phyloP scores from a whole-genome alignment of 306 rosid species.

The Vigna reflexopilosa region DNA sequence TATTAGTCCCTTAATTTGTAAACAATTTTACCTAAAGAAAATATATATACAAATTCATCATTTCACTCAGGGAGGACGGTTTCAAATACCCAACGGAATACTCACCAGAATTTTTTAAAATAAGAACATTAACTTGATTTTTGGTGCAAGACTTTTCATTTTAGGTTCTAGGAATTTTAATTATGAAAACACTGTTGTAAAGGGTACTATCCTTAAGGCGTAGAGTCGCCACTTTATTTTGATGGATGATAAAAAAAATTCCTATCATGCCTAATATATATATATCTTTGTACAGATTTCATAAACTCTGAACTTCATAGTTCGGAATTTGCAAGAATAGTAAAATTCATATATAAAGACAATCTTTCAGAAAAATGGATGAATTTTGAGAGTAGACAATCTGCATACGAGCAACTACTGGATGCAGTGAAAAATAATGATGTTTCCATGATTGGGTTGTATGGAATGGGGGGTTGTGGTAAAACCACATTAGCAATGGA shows the following conservation, averaged over 20 bases:
- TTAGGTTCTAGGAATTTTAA: too few relatives aligned
- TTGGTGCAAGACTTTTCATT: too few relatives aligned
- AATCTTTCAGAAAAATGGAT: not conserved
- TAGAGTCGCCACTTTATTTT: not conserved
- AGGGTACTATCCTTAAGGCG: not conserved
- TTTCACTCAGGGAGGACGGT: too few relatives aligned
- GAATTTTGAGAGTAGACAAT: constrained; percentile 12
- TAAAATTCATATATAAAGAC: not conserved
- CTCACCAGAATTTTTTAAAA: too few relatives aligned
- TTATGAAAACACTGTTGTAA: not conserved
- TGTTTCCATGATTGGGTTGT: constrained; percentile 23
- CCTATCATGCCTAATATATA: too few relatives aligned
- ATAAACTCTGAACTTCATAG: not conserved
- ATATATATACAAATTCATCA: too few relatives aligned
- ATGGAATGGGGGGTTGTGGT: constrained; percentile 37
- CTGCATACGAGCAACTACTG: not conserved
- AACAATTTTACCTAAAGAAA: too few relatives aligned
- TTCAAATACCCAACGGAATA: too few relatives aligned
- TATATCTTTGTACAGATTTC: not conserved
- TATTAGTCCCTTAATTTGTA: too few relatives aligned
- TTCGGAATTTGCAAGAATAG: accelerated
- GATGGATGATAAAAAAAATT: too few relatives aligned
- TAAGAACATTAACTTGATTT: too few relatives aligned
- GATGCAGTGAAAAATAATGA: constrained; percentile 19
- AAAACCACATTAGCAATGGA: constrained; percentile 37